Conservation (phyloP, 2,329 filamentous ascomycete genomes). For the Alternaria angustiovoidea region DNA sequence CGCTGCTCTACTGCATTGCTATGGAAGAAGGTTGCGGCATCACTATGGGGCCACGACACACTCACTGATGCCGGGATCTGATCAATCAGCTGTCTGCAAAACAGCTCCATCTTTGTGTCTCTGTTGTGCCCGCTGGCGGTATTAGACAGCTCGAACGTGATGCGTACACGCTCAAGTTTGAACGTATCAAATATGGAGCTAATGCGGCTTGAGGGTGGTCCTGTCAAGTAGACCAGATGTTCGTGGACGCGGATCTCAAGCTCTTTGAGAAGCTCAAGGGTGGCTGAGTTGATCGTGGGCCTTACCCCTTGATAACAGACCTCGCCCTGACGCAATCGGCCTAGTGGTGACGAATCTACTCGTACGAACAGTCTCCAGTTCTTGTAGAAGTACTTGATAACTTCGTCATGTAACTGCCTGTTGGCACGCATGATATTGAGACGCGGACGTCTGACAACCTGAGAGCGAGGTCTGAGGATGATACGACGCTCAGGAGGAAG, state of each 20-base stretch:
- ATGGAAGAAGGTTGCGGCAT: conserved; percentile 4
- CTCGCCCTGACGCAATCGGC: not conserved
- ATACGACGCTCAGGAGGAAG: conserved; percentile 26
- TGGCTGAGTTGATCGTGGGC: not conserved
- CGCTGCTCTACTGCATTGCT: conserved; percentile 6
- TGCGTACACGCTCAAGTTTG: not conserved
- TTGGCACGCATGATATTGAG: conserved; percentile 30
- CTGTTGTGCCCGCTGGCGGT: not conserved
- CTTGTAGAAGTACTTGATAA: conserved; percentile 24
- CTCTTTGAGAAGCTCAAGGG: not conserved
- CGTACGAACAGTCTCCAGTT: conserved; percentile 23
- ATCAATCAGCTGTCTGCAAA: not conserved
- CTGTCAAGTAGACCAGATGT: not conserved
- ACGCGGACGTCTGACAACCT: conserved; percentile 7
- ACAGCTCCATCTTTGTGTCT: conserved; percentile 1
- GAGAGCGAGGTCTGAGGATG: conserved; percentile 1
- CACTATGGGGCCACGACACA: conserved; percentile 2
- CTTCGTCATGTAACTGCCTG: conserved; percentile 27
- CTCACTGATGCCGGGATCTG: conserved; percentile 10
- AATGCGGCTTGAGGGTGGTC: not conserved
- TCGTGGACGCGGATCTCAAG: not conserved
- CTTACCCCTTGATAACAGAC: not conserved
- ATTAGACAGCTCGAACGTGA: not conserved
- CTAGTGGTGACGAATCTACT: not conserved
- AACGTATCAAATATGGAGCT: not conserved